These are phyloP conservation scores for Niebla homalea DNA, from an alignment of 495 filamentous ascomycete species.

Conservation along the genomic window DNA sequence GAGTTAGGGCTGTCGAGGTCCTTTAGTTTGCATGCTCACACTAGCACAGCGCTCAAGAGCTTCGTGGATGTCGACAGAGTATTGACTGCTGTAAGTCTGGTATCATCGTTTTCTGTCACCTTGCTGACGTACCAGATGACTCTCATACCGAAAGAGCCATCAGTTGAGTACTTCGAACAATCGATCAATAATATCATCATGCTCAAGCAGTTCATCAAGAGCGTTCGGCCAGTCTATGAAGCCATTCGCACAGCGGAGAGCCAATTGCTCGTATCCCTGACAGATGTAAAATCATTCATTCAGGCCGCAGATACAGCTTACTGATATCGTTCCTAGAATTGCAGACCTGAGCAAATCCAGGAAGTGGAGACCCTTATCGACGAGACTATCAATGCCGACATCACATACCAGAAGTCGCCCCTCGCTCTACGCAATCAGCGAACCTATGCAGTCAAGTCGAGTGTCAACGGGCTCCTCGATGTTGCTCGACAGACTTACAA, in stretches of 20 bases:
- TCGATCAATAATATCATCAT: conserved; percentile 76
- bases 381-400: conserved; percentile 66
- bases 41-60: conserved; percentile 46
- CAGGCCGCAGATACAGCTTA: not conserved
- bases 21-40: conserved; percentile 5
- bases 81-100: conserved; percentile 39
- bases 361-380: conserved; percentile 52
- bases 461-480: conserved; percentile 75
- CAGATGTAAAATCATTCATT: conserved; percentile 29
- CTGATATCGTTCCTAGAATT: conserved; percentile 34
- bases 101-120: conserved; percentile 22
- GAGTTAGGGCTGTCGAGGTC: not conserved
- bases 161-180: conserved; percentile 57
- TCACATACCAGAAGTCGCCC: conserved; percentile 61
- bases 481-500: conserved; percentile 79
- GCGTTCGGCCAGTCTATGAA: conserved; percentile 53
- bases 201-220: conserved; percentile 66
- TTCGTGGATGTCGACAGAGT: conserved; percentile 61
- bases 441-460: conserved; percentile 84
- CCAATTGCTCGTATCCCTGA: conserved; percentile 49
- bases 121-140: conserved; percentile 39
- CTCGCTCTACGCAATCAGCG: conserved; percentile 84
- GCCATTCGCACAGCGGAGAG: conserved; percentile 53
- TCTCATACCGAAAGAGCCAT: conserved; percentile 49
- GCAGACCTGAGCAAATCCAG: conserved; percentile 43